These are phyloP conservation scores for Zea mays DNA, from an alignment of 176 grass and related monocot genomes.

Conservation along the genomic window Zm-B73-REFERENCE-NAM-5.0 NC_050101.1:89026501-89027000, in stretches of 20 bases:
- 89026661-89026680: too few relatives aligned
- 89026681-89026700: too few relatives aligned
- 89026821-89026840: neutral
- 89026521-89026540: neutral
- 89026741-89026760: neutral
- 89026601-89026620: too few relatives aligned
- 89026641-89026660: too few relatives aligned
- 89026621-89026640: too few relatives aligned
- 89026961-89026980: too few relatives aligned
- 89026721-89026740: too few relatives aligned
- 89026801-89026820: neutral
- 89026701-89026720: too few relatives aligned
- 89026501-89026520: neutral
- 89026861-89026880: neutral
- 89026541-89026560: neutral
- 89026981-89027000: neutral
- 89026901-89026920: neutral
- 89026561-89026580: neutral
- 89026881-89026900: neutral
- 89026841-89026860: neutral
- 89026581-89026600: too few relatives aligned
- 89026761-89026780: neutral
- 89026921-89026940: neutral
- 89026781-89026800: neutral
- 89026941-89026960: too few relatives aligned